Evolutionary conservation across 1,139 yeast genomes (phyloP).

Genomic region (Magnusiomyces magnusii): DNA sequence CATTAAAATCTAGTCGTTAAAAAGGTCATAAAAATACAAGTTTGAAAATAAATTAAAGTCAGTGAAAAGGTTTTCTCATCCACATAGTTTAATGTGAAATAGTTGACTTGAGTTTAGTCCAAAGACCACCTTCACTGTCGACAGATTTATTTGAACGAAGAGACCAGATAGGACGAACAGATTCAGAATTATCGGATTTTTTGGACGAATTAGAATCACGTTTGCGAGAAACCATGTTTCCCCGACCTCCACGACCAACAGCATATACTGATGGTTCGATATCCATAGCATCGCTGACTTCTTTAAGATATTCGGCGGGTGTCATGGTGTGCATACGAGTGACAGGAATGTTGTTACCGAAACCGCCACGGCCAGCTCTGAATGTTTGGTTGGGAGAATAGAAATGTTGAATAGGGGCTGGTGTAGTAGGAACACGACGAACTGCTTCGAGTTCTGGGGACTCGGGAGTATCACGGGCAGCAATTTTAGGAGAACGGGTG

Average conservation of each 20-base stretch:
- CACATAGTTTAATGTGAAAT: constrained; percentile 20
- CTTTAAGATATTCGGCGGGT: constrained; percentile 32
- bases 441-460: constrained; percentile 15
- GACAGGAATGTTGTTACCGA: constrained; percentile 33
- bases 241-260: constrained; percentile 36
- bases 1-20: background rate
- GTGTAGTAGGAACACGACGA: constrained; percentile 22
- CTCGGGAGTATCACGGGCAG: constrained; percentile 12
- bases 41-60: too few relatives aligned
- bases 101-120: constrained; percentile 26
- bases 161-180: constrained; percentile 9
- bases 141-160: background rate
- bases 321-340: constrained; percentile 28
- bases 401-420: constrained; percentile 35
- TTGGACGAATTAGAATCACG: constrained; percentile 1
- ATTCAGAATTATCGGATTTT: background rate
- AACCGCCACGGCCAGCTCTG: constrained; percentile 36
- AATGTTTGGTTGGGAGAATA: constrained; percentile 33
- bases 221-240: constrained; percentile 26
- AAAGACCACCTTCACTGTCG: constrained; percentile 19
- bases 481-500: constrained; percentile 17
- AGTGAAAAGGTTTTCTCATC: too few relatives aligned
- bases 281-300: constrained; percentile 30
- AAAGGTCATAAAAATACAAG: background rate
- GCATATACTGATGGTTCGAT: constrained; percentile 31